Base-by-base conservation (phyloP, 345 rosid species). In the Mercurialis annua region DNA sequence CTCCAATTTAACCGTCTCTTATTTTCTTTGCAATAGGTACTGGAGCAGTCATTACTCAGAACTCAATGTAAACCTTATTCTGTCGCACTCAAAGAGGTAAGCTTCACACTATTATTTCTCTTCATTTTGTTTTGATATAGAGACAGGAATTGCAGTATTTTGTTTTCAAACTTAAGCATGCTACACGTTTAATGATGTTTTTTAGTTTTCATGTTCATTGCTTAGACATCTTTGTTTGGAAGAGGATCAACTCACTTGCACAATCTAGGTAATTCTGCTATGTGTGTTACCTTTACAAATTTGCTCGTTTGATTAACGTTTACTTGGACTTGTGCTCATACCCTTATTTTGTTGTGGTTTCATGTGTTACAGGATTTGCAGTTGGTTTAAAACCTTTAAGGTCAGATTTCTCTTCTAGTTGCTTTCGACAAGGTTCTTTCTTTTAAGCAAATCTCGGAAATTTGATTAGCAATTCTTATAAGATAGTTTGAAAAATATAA, bases 171-270 rank as follows among this genome's bases (percentile, higher is more conserved):
- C 2, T 44, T 2, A 42, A 42, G 65, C 23, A 5, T 60, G 12
- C 15, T 42, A 38, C 23, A 10, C 23, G 15, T 40, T 23, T 21
- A 42, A 12, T 27, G 1, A 40, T 68, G 48, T 23, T 60, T 61
- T 50, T 11, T 20, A 5, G 51, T 59, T 30, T 44, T 46, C 23
- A 15, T 17, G 15, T 11, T n/a, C 5, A 36, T 18, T 61, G 23
- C 66, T 62, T 72, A 77, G 81, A 55, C 75, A 53, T 80, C 62
- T 66, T 24, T 66, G 29, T 55, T 54, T 36, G 48, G 66, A 71
- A 68, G 63, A 42, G 73, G 74, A 67, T 74, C 79, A 46, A 44
- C 24, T 59, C 31, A 27, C 27, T 49, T 40, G 44, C 55, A 33
- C 57, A 60, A 6, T 62, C 15, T 33, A 71, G 81, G 81, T 80